Conservation (phyloP, 257 asterid genomes). For the Rubia yunnanensis region DNA sequence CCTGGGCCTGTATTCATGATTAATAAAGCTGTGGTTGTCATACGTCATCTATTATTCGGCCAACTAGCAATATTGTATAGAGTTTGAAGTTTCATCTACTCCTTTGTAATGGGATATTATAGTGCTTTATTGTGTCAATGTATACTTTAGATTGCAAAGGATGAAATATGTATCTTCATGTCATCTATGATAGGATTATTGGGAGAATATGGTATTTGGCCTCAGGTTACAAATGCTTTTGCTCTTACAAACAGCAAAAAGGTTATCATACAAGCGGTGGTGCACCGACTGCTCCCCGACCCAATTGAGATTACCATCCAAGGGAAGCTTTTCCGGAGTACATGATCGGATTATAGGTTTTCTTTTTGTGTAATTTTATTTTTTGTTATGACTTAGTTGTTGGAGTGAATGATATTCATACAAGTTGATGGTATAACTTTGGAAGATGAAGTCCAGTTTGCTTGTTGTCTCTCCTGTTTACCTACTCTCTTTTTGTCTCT, state of each 20-base stretch:
- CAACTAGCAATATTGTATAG: not conserved
- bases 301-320: conserved; percentile 4
- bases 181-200: conserved; percentile 66
- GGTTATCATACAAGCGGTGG: too few relatives aligned
- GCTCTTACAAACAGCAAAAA: conserved; percentile 65
- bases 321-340: too few relatives aligned
- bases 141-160: conserved; percentile 62
- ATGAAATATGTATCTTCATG: conserved; percentile 62
- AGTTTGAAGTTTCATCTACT: not conserved
- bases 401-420: not conserved
- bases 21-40: not conserved
- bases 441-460: not conserved
- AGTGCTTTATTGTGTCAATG: not conserved
- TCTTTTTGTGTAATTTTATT: not conserved
- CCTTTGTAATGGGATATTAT: not conserved
- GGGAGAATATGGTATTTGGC: conserved; percentile 76
- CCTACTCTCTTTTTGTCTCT: too few relatives aligned
- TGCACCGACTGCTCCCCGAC: conserved; percentile 16
- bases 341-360: not conserved
- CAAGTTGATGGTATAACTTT: not conserved
- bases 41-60: too few relatives aligned
- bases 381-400: not conserved
- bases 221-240: conserved; percentile 79
- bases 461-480: not conserved
- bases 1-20: not conserved